These are phyloP conservation scores for Cladosporium cucumerinum DNA, from an alignment of 2,329 filamentous ascomycete species.

Conservation along the genomic window DNA sequence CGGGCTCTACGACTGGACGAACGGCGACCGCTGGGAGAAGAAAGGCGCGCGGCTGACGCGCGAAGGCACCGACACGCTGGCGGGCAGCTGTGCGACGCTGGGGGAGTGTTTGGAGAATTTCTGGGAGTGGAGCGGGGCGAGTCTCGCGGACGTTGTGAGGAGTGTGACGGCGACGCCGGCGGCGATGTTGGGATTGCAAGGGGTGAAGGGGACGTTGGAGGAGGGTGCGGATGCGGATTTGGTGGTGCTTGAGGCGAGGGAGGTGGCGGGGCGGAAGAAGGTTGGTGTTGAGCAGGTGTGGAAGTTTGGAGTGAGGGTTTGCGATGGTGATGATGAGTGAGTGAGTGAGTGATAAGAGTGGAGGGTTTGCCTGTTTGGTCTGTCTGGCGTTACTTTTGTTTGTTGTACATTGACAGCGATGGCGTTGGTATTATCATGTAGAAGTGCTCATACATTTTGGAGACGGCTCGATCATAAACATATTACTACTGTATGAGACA, in stretches of 20 bases:
- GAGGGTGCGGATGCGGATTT: slow-evolving; percentile 53
- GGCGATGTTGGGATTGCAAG: slow-evolving; percentile 66
- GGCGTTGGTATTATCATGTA: neutral
- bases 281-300: slow-evolving; percentile 72
- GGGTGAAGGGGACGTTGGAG: slow-evolving; percentile 59
- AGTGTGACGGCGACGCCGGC: slow-evolving; percentile 76
- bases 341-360: too few species aligned
- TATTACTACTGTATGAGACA: neutral
- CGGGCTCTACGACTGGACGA: slow-evolving; percentile 82
- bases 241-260: slow-evolving; percentile 59
- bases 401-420: neutral
- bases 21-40: slow-evolving; percentile 65
- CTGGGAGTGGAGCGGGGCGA: slow-evolving; percentile 67
- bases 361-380: neutral
- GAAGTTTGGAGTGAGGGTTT: slow-evolving; percentile 67
- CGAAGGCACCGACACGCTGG: slow-evolving; percentile 75
- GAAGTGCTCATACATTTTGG: too few species aligned
- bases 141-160: slow-evolving; percentile 64
- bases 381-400: neutral
- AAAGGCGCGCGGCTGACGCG: slow-evolving; percentile 69
- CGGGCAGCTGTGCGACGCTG: slow-evolving; percentile 55
- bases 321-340: neutral
- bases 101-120: slow-evolving; percentile 82
- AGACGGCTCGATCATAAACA: too few species aligned
- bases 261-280: slow-evolving; percentile 44